Evolutionary conservation across 2,329 filamentous ascomycete genomes (phyloP), one percentile per base, ranked within the genome.

Genomic region (Epichloe uncinata): DNA sequence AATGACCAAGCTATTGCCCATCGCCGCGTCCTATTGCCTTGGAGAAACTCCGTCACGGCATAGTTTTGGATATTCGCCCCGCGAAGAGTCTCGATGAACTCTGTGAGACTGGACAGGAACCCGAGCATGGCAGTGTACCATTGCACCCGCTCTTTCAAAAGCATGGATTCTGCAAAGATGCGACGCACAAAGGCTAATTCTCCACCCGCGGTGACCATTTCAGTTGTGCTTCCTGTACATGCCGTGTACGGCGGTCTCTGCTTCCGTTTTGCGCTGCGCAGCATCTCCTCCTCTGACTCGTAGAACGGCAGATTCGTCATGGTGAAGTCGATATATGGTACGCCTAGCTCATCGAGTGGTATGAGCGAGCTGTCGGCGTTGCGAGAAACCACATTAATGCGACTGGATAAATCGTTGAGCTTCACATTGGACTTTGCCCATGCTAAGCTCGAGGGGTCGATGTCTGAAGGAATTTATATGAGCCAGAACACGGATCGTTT

Each of bases 281-380:
- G 56, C 66, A 96, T 78, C 46, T 94, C 88, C 5, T 74, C 66
- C 3, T 76, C 69, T 0, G 86, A 89, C n/a, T 73, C 66, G 69
- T 96, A 97, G 68, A 98, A 98, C 0, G 93, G 93, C 0, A 93
- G 93, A 57, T 98, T 98, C 55, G 85, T 91, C 81, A 97, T 94
- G 52, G 79, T 81, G 63, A 97, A 96, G 61, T 91, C 83, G 42
- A 95, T 72, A 3, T 54, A 60, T 6, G 68, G 62, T 4, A 77
- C 61, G 20, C 63, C 66, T 1, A 82, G 60, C 0, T 72, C 72
- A 38, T 80, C 70, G 0, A 88, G 61, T 0, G 85, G 82, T 5
- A 97, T 73, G 2, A 96, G 68, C 0, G 69, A 58, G 36, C 75
- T 77, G 0, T 68, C 61, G 0, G 69, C 57, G 0, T 69, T 64